Percentiles rank a stretch among this genome's conserved stretches.
Conservation (phyloP, 345 rosid genomes). For the Salix koriyanagi region DNA sequence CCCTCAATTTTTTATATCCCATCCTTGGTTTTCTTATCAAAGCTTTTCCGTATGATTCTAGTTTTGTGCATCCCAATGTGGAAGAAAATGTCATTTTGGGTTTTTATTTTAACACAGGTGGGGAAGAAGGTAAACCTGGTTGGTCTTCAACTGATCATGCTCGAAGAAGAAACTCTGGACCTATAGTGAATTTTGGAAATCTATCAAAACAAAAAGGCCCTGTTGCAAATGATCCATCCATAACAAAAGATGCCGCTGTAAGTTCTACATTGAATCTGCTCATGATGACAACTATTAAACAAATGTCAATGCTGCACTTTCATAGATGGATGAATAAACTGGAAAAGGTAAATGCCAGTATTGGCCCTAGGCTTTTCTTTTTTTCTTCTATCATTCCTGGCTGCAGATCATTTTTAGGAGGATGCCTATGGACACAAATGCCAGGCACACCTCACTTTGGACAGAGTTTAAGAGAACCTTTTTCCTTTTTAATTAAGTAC, state of each 20-base stretch:
- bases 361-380: not conserved
- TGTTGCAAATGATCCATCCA: slow-evolving; percentile 42
- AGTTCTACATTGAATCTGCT: slow-evolving; percentile 14
- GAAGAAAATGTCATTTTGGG: not conserved
- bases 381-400: not conserved
- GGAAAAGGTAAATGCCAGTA: not conserved
- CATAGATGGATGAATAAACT: not conserved
- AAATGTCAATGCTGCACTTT: not conserved
- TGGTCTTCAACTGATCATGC: slow-evolving; percentile 44
- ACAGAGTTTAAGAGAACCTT: not conserved
- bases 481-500: not conserved
- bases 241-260: slow-evolving; percentile 47
- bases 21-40: not conserved
- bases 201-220: slow-evolving; percentile 47
- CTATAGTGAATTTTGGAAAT: slow-evolving; percentile 38
- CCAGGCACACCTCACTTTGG: not conserved
- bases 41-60: not conserved
- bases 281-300: not conserved
- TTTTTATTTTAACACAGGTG: slow-evolving; percentile 38
- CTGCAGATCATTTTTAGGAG: not conserved
- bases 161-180: slow-evolving; percentile 49
- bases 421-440: not conserved
- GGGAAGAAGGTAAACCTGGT: slow-evolving; percentile 48
- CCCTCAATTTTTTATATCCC: not conserved
- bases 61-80: not conserved